These are phyloP conservation scores for Ophiostoma novo-ulmi DNA, from an alignment of 2,329 filamentous ascomycete species.

Conservation along the genomic window DNA sequence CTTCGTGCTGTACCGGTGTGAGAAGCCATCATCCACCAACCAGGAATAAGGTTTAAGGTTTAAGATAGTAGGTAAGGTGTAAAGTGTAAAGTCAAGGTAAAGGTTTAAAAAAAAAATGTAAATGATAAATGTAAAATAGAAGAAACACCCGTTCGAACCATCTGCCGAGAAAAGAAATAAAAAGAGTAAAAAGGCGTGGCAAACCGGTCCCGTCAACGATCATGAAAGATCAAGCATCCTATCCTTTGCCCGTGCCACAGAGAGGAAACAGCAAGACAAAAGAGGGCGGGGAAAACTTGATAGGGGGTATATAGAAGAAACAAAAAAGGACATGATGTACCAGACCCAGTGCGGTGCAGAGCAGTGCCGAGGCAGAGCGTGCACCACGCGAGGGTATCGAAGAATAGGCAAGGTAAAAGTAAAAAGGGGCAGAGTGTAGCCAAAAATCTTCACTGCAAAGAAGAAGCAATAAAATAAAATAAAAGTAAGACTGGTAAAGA, in stretches of 20 bases:
- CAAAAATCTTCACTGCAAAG: not conserved
- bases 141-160: slow-evolving; percentile 10
- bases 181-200: slow-evolving; percentile 3
- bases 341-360: not conserved
- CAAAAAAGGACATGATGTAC: slow-evolving; percentile 14
- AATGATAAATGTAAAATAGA: not conserved
- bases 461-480: not conserved
- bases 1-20: not conserved
- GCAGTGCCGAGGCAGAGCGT: not conserved
- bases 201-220: slow-evolving; percentile 15
- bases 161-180: slow-evolving; percentile 11
- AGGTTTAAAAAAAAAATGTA: not conserved
- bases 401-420: slow-evolving; percentile 16
- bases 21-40: not conserved
- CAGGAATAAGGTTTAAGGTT: slow-evolving; percentile 3
- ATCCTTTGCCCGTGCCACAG: not conserved
- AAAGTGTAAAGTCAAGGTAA: not conserved
- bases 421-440: not conserved
- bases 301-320: slow-evolving; percentile 15
- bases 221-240: slow-evolving; percentile 12
- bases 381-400: not conserved
- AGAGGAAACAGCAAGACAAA: not conserved
- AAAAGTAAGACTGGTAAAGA: not conserved
- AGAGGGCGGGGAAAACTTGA: slow-evolving; percentile 2
- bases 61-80: not conserved